Conservation (phyloP, 257 asterid genomes). For the Solanum piurae region DNA sequence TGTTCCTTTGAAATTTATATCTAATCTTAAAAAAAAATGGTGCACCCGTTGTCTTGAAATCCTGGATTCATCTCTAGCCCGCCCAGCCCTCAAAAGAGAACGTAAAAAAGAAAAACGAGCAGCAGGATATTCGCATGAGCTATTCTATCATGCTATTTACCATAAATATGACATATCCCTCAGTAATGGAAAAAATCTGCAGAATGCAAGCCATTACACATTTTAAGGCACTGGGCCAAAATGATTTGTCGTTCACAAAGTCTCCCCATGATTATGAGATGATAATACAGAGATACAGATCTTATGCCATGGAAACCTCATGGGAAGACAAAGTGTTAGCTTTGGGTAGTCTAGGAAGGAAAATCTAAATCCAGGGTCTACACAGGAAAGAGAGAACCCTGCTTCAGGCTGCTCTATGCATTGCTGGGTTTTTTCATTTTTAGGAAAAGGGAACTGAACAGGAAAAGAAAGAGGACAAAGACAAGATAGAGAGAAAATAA, state of each 20-base stretch:
- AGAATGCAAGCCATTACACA: neutral
- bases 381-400: neutral
- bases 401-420: neutral
- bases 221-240: neutral
- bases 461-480: neutral
- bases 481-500: neutral
- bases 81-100: neutral
- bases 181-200: neutral
- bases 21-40: neutral
- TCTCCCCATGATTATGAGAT: neutral
- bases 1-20: neutral
- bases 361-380: neutral
- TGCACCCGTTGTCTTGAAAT: neutral
- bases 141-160: neutral
- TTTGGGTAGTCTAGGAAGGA: neutral
- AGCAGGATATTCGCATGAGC: neutral
- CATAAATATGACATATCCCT: neutral
- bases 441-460: neutral
- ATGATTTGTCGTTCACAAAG: neutral
- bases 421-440: neutral
- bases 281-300: neutral
- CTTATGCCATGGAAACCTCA: neutral
- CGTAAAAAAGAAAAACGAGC: neutral
- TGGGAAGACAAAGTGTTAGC: neutral
- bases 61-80: neutral